These are phyloP conservation scores for Choanephora cucurbitarum DNA, from an alignment of 371 early-diverging fungal species.

Conservation along the genomic window DNA sequence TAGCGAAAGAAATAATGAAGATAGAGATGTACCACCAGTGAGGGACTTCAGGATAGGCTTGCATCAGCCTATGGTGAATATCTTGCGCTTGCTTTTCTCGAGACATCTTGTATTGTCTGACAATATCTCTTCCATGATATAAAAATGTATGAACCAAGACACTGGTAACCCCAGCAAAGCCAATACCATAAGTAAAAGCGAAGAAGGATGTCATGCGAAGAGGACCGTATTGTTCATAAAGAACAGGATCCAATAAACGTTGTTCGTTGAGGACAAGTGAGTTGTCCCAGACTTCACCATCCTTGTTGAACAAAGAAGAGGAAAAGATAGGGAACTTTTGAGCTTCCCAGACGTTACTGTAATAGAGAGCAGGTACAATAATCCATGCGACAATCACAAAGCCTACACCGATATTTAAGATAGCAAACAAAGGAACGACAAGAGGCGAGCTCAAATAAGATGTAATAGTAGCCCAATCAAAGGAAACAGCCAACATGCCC, in stretches of 20 bases:
- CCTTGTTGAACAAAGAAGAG: constrained; percentile 35
- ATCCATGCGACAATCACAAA: constrained; percentile 76
- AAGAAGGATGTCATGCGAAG: constrained; percentile 67
- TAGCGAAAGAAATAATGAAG: constrained; percentile 48
- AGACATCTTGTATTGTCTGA: constrained; percentile 54
- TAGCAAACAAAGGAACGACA: constrained; percentile 73
- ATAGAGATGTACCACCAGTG: constrained; percentile 69
- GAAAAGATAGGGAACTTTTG: constrained; percentile 66
- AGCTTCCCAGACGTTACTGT: constrained; percentile 65
- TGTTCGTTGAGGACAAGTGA: constrained; percentile 55
- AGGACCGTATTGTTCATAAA: constrained; percentile 69
- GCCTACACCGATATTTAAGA: constrained; percentile 68
- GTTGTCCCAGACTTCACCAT: constrained; percentile 60
- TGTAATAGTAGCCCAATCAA: constrained; percentile 78
- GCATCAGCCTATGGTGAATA: constrained; percentile 73
- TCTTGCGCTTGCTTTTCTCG: constrained; percentile 60
- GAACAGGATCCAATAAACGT: constrained; percentile 58
- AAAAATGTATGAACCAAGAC: constrained; percentile 64
- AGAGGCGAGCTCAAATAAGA: constrained; percentile 71
- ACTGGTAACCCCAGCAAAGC: constrained; percentile 68
- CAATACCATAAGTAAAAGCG: constrained; percentile 61
- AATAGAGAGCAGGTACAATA: constrained; percentile 71
- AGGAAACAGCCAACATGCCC: constrained; percentile 67
- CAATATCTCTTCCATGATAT: constrained; percentile 67
- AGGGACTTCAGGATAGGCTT: constrained; percentile 72